A percentile compares a stretch with the other conserved stretches of the same genome.
Conservation (phyloP, 345 rosid genomes). For the Acer yangbiense region DNA sequence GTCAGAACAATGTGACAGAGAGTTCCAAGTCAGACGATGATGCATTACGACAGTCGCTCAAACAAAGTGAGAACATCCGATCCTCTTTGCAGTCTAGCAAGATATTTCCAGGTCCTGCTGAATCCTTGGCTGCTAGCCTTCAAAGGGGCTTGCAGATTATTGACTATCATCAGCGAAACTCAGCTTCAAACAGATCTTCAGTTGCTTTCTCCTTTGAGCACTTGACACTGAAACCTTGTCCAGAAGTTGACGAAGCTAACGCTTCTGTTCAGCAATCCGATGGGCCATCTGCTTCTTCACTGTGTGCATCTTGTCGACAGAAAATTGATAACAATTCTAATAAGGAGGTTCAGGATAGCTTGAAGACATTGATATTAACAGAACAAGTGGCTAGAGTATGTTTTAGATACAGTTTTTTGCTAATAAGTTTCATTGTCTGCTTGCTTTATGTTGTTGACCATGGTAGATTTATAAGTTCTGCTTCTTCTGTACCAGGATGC, state of each 20-base stretch:
- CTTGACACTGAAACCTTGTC: slow-evolving; percentile 62
- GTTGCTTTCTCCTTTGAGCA: slow-evolving; percentile 79
- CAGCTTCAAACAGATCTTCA: slow-evolving; percentile 58
- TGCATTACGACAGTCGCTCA: slow-evolving; percentile 34
- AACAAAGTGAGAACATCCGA: slow-evolving; percentile 56
- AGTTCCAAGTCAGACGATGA: slow-evolving; percentile 35
- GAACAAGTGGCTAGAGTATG: slow-evolving; percentile 29
- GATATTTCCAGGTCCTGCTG: slow-evolving; percentile 64
- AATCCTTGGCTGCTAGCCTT: slow-evolving; percentile 92
- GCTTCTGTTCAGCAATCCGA: slow-evolving; percentile 49
- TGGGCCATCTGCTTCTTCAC: slow-evolving; percentile 36
- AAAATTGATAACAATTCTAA: slow-evolving; percentile 39
- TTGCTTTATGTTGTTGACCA: background rate
- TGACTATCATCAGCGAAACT: slow-evolving; percentile 62
- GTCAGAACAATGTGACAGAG: slow-evolving; percentile 48
- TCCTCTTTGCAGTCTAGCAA: slow-evolving; percentile 82
- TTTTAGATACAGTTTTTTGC: slow-evolving; percentile 1
- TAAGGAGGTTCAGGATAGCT: slow-evolving; percentile 51
- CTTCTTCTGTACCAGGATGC: slow-evolving; percentile 45
- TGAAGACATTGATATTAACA: slow-evolving; percentile 44
- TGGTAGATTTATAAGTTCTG: background rate
- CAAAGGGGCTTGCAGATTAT: slow-evolving; percentile 87
- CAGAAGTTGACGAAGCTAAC: slow-evolving; percentile 52
- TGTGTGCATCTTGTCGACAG: slow-evolving; percentile 72
- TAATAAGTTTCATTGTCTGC: background rate